A percentile compares a stretch with the other conserved stretches of the same genome.
Conservation (phyloP, 495 filamentous ascomycete genomes). For the Melanomma pulvis-pyrius region DNA sequence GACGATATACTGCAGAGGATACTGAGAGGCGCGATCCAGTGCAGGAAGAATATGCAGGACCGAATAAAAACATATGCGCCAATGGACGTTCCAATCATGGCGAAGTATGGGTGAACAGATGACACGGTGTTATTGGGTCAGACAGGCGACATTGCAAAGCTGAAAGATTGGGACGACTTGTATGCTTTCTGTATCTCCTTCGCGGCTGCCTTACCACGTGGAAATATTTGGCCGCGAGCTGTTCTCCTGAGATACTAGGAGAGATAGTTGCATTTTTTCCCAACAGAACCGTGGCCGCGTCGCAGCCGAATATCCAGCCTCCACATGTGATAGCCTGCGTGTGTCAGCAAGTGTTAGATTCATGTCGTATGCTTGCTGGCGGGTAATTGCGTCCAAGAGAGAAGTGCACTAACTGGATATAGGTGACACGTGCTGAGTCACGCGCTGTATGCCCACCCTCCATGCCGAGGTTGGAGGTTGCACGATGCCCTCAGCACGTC, state of each 20-base stretch:
- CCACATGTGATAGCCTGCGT: background rate
- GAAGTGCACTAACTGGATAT: background rate
- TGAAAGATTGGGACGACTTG: background rate
- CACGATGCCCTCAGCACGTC: no score
- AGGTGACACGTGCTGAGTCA: background rate
- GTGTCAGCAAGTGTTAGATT: background rate
- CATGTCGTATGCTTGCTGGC: background rate
- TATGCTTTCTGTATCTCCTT: background rate
- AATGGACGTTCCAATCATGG: slow-evolving; percentile 26
- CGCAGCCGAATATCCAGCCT: background rate
- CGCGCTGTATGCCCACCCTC: no score
- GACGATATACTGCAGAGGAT: slow-evolving; percentile 44
- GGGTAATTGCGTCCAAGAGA: no score
- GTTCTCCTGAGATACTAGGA: background rate
- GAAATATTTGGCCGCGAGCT: background rate
- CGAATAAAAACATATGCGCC: slow-evolving; percentile 14
- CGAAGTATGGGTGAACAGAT: background rate
- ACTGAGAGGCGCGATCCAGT: slow-evolving; percentile 53
- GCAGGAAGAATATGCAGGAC: slow-evolving; percentile 18
- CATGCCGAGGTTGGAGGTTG: no score
- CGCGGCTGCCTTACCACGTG: background rate
- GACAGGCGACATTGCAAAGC: background rate
- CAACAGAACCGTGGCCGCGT: background rate
- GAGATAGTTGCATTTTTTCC: background rate
- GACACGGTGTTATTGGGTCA: background rate